A percentile compares a stretch with the other conserved stretches of the same genome.
Evolutionary conservation across 495 filamentous ascomycete genomes (phyloP).

Genomic region (Durotheca rogersii): DNA sequence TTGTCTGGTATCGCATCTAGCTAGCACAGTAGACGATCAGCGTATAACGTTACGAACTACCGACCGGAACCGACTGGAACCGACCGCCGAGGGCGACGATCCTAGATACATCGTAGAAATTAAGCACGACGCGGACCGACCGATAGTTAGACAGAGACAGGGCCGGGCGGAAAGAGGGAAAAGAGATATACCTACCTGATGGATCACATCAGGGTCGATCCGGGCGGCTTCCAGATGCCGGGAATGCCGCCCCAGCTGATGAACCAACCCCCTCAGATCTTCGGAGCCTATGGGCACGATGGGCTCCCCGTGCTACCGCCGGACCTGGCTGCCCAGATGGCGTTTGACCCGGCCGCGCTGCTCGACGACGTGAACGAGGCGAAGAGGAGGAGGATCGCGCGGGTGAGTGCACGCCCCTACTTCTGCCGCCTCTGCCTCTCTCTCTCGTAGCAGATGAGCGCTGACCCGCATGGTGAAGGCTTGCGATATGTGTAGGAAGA

Average conservation of each 20-base stretch:
- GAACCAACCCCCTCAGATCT: slow-evolving; percentile 70
- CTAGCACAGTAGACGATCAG: too few relatives aligned
- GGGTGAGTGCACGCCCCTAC: slow-evolving; percentile 53
- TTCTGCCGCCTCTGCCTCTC: background rate
- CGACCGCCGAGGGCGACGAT: background rate
- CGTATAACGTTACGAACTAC: too few relatives aligned
- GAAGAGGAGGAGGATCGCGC: slow-evolving; percentile 90
- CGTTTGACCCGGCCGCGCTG: slow-evolving; percentile 55
- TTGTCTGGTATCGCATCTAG: slow-evolving; percentile 1
- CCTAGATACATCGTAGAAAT: background rate
- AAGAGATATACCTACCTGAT: slow-evolving; percentile 27
- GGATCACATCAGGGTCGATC: slow-evolving; percentile 45
- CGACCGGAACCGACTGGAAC: background rate
- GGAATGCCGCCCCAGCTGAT: slow-evolving; percentile 54
- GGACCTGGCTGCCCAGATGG: slow-evolving; percentile 61
- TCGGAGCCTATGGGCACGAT: slow-evolving; percentile 62
- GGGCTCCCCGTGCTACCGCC: slow-evolving; percentile 58
- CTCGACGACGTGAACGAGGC: slow-evolving; percentile 75
- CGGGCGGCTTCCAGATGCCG: slow-evolving; percentile 50
- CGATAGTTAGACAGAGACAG: slow-evolving; percentile 1
- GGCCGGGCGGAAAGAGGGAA: background rate
- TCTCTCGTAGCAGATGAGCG: slow-evolving; percentile 1
- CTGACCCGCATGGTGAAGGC: slow-evolving; percentile 56
- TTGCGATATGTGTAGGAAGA: slow-evolving; percentile 98
- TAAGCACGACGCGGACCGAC: background rate